Base-by-base conservation (phyloP, 1,139 yeast genomes). In the Kurtzmaniella quercitrusa region DNA sequence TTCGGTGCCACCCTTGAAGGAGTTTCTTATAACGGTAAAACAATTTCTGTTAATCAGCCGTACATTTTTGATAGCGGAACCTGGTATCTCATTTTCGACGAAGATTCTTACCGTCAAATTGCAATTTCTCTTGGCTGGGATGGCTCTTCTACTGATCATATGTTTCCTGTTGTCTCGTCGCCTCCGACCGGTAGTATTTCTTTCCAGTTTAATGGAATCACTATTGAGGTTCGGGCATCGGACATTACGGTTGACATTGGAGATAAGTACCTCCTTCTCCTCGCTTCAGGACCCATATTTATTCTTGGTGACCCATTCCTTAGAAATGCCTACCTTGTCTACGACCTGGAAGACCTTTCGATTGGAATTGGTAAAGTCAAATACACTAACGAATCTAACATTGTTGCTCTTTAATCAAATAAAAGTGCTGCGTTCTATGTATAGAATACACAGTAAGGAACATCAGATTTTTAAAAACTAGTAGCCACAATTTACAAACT, bases 1-100 rank as follows among this genome's bases (percentile, higher is more conserved):
- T 38, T 51, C 16, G 12, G 18, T 5, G 41, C 49, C n/a, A 40
- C 39, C 29, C 34, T 50, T 12, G 23, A 37, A 14, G 19, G 48
- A 1, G n/a, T 46, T 15, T 16, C 18, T 2, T 40, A 18, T 6
- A 43, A 40, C 19, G 46, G 47, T 16, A 8, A 38, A 2, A 15
- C 24, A 3, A 29, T 29, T 1, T 15, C 18, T 3, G 36, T 47
- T 6, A 21, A 36, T 21, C 16, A 36, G 37, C 65, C 77, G 1
- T 85, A 82, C 3, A 59, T 81, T 39, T 61, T 85, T 37, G 93
- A 85, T 60, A 77, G 88, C 2, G 93, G 93, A 39, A 77, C 90
- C 8, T 78, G 90, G 2, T 60, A 79, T 41, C 70, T 84, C 4
- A 75, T 73, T 50, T 58, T 81, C 1, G 85, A 88, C 17, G 41